Evolutionary conservation across 176 grass and related monocot species (phyloP).

Genomic region (Tillandsia leiboldiana): DNA sequence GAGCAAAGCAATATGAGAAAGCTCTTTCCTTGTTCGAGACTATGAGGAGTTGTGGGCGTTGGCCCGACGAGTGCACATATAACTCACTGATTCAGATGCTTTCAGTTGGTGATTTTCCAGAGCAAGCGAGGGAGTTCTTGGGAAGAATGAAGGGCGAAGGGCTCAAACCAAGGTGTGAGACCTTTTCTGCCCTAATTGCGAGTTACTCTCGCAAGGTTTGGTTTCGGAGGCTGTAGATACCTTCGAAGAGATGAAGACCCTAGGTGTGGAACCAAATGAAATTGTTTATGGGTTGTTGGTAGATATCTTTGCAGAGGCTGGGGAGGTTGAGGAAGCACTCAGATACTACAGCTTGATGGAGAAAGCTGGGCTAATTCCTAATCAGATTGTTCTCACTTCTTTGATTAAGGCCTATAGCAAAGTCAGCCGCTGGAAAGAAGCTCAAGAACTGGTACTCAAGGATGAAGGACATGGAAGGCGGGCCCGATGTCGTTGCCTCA

Average conservation of each 20-base stretch:
- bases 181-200: conserved; percentile 48
- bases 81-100: conserved; percentile 82
- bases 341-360: conserved; percentile 47
- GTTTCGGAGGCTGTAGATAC: conserved; percentile 42
- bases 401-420: conserved; percentile 60
- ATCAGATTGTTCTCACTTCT: conserved; percentile 46
- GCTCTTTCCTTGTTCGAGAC: conserved; percentile 40
- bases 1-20: conserved; percentile 51
- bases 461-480: conserved; percentile 40
- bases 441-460: conserved; percentile 47
- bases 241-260: conserved; percentile 50
- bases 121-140: conserved; percentile 40
- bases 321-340: conserved; percentile 42
- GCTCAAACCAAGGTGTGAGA: conserved; percentile 49
- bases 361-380: conserved; percentile 41
- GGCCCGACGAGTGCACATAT: conserved; percentile 54
- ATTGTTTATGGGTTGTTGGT: conserved; percentile 47
- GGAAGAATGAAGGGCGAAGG: conserved; percentile 48
- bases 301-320: conserved; percentile 52
- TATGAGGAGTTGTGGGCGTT: conserved; percentile 41
- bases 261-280: conserved; percentile 45
- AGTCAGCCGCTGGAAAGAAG: conserved; percentile 54
- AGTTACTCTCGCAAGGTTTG: conserved; percentile 34
- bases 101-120: conserved; percentile 39
- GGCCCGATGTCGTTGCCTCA: conserved; percentile 57